These are phyloP conservation scores for Dictyostelium purpureum DNA, from an alignment of 78 protist species.

Conservation along the genomic window DNA sequence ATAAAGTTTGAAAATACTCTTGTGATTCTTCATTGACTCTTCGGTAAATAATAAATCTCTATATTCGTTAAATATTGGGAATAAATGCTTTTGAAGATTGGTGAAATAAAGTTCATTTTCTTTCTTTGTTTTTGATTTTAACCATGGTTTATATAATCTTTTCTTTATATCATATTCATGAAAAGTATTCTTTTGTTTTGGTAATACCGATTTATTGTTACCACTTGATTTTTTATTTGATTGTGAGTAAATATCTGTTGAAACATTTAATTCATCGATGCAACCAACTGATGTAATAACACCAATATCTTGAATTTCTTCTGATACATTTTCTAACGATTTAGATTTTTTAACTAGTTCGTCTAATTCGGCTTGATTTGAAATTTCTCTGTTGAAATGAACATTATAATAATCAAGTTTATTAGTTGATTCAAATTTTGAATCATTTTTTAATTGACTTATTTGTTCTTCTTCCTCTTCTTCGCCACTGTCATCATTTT, in stretches of 20 bases:
- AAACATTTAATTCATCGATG: background rate
- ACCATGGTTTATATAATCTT: slow-evolving; percentile 67
- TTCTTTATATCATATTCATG: slow-evolving; percentile 50
- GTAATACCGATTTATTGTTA: slow-evolving; percentile 4
- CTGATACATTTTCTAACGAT: slow-evolving; percentile 11
- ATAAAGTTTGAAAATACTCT: slow-evolving; percentile 33
- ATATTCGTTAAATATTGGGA: slow-evolving; percentile 63
- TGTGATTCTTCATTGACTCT: slow-evolving; percentile 50
- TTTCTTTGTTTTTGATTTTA: slow-evolving; percentile 32
- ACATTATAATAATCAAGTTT: background rate
- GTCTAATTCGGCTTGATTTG: background rate
- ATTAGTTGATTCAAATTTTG: background rate
- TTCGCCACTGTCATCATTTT: background rate
- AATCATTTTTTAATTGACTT: background rate
- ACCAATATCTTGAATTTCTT: slow-evolving; percentile 45
- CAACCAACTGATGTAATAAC: slow-evolving; percentile 24
- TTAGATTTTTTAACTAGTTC: background rate
- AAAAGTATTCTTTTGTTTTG: slow-evolving; percentile 32
- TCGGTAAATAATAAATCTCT: slow-evolving; percentile 56
- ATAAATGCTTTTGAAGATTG: slow-evolving; percentile 22
- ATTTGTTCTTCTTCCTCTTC: slow-evolving; percentile 3
- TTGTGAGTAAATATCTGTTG: background rate
- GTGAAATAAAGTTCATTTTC: slow-evolving; percentile 72
- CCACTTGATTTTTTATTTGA: background rate
- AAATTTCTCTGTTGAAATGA: slow-evolving; percentile 52